Base-by-base conservation (phyloP, 1,139 yeast genomes). In the Zhuliangozyma blackwelliae region DNA sequence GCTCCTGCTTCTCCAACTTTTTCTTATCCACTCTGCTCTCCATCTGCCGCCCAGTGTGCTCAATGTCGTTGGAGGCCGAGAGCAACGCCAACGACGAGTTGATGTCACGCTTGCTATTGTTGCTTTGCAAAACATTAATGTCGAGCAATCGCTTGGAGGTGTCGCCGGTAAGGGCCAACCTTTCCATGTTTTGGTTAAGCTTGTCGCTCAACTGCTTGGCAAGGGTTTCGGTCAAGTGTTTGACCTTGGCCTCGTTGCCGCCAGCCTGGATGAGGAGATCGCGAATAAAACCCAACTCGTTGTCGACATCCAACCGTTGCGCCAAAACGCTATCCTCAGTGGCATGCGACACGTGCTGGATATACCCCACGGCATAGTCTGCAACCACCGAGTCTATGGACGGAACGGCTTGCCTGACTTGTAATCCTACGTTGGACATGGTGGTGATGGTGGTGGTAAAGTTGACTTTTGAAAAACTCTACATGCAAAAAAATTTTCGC, bases 1-100 rank as follows among this genome's bases (percentile, higher is more conserved):
- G 79, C 67, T 92, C 98, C 42, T 96, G 98, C 64, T 92, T 92
- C 57, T 90, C 97, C 57, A 92, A 77, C 63, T 92, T 92, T 79
- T 89, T 90, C 71, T 83, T 85, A 61, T 92, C 98, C 34, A 92
- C 99, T 55, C 95, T 79, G 39, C 94, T 82, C 59, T 92, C 97
- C 68, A 89, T 84, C 51, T 83, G 82, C 63, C 96, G 77, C 35
- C 97, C 96, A 1, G 95, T 75, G 48, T 90, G 94, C 45, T 90
- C 97, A 48, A 92, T 82, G 55, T 89, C 96, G 43, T 78, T 77
- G 22, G 83, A 75, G 21, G 89, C 89, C 49, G 84, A 86, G 36
- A 87, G 63, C 54, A 85, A 61, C 19, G 86, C 87, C 49, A 84
- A 65, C 4, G 89, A 79, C 1, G 85, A 69, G 52, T 82, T 82